These are phyloP conservation scores for Chalaropsis ovoidea DNA, from an alignment of 2,329 filamentous ascomycete species.

Conservation along the genomic window DNA sequence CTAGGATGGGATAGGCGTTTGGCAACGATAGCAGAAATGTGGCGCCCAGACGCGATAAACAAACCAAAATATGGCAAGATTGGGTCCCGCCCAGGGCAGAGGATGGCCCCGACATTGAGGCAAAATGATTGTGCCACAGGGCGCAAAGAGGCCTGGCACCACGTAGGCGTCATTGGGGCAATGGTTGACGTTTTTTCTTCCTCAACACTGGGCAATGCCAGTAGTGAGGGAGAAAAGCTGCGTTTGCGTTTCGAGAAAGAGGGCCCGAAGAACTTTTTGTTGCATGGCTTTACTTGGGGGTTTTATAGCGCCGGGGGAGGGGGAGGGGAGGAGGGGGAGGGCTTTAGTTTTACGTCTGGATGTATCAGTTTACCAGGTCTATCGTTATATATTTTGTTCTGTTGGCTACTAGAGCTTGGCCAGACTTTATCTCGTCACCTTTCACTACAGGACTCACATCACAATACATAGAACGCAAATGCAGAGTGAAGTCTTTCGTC, in stretches of 20 bases:
- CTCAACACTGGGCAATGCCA: neutral
- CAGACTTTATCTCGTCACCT: no score
- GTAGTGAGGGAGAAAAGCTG: neutral
- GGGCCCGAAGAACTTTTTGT: neutral
- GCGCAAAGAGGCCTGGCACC: neutral
- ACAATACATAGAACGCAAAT: no score
- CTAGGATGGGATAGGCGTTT: neutral
- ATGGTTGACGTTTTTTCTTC: slow-evolving; percentile 11
- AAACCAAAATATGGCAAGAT: neutral
- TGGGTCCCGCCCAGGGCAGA: neutral
- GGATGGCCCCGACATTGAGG: neutral
- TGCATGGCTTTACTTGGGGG: neutral
- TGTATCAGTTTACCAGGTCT: neutral
- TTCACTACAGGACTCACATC: no score
- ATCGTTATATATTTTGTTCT: neutral
- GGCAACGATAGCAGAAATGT: neutral
- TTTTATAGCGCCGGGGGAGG: no score
- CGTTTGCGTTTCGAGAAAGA: slow-evolving; percentile 2
- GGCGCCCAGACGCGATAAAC: neutral
- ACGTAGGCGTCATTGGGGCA: neutral
- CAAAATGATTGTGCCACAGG: slow-evolving; percentile 10
- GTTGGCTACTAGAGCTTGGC: no score
- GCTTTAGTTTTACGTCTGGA: no score
- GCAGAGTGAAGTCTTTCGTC: no score
- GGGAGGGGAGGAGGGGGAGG: no score